Evolutionary conservation across 2,329 filamentous ascomycete genomes (phyloP), one percentile per base, ranked within the genome.

Genomic region (Shiraia bambusicola): DNA sequence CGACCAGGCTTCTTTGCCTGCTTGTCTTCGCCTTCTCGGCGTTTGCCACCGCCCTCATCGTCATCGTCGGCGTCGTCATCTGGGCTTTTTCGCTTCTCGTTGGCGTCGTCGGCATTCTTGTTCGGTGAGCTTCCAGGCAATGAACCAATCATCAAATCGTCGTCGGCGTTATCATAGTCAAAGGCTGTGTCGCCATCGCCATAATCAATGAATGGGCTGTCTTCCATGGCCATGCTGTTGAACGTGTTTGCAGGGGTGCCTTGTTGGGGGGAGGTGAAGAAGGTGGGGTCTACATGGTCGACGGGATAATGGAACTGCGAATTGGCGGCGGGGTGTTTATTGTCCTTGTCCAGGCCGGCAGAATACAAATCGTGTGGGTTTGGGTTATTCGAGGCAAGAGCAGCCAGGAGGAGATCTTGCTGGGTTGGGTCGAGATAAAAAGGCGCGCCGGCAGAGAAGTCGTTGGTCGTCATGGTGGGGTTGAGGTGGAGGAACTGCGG

Each of bases 1-100:
- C 93, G 83, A 36, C 93, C 93, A 4, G 93, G 92, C 73, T 97
- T 98, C 81, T 97, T 97, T 16, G 88, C 82, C 30, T 84, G 78
- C 72, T 93, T 95, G 31, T 91, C 88, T 41, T 89, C 84, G 44
- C 85, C 82, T 70, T 95, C 90, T 46, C 87, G 82, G 52, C 89
- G 81, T 75, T 91, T 93, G 44, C 82, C 81, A 53, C 81, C 82
- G 31, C 67, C 86, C 5, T 87, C 85, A 2, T 83, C 74, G 10
- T 87, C 67, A 13, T 74, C 72, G 2, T 53, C 81, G 24, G 84
- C 81, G 34, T 86, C 83, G 32, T 86, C 84, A 31, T 84, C 83
- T 0, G 83, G 83, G 60, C 83, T 86, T 63, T 86, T 84, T 49
- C 87, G 77, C 74, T 92, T 92, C 46, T 75, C 67, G 15, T 52